Conservation (phyloP, 352 stramenopile genomes). For the Globisporangium nodosum region DNA sequence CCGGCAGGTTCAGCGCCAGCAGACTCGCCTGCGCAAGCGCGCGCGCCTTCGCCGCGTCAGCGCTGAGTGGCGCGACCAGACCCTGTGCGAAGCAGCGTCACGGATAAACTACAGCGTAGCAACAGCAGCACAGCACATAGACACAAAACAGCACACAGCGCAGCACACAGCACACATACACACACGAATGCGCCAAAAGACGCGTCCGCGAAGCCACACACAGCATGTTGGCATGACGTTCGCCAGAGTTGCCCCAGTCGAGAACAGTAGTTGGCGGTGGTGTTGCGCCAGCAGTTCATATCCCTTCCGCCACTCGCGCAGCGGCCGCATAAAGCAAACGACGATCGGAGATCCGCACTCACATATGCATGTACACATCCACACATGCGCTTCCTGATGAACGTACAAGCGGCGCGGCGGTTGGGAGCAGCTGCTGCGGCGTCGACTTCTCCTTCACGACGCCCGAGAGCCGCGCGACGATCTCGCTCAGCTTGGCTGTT, state of each 20-base stretch:
- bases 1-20: slow-evolving; percentile 48
- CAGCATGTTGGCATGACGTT: neutral
- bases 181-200: neutral
- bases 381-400: neutral
- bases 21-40: slow-evolving; percentile 69
- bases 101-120: slow-evolving; percentile 39
- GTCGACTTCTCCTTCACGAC: slow-evolving; percentile 63
- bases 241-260: neutral
- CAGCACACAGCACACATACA: slow-evolving; percentile 2
- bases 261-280: neutral
- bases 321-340: too few relatives aligned
- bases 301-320: neutral
- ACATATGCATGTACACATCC: slow-evolving; percentile 1
- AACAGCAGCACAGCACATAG: slow-evolving; percentile 11
- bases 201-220: slow-evolving; percentile 1
- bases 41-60: slow-evolving; percentile 46
- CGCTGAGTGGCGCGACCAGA: slow-evolving; percentile 32
- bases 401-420: slow-evolving; percentile 5
- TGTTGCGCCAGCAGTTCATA: neutral
- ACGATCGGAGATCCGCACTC: neutral
- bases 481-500: slow-evolving; percentile 31
- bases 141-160: slow-evolving; percentile 8
- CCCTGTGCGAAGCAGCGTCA: slow-evolving; percentile 36
- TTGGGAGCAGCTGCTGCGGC: slow-evolving; percentile 24
- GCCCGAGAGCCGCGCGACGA: slow-evolving; percentile 55